Evolutionary conservation across 2,329 filamentous ascomycete genomes (phyloP).

Genomic region (Fusarium sp.): DNA sequence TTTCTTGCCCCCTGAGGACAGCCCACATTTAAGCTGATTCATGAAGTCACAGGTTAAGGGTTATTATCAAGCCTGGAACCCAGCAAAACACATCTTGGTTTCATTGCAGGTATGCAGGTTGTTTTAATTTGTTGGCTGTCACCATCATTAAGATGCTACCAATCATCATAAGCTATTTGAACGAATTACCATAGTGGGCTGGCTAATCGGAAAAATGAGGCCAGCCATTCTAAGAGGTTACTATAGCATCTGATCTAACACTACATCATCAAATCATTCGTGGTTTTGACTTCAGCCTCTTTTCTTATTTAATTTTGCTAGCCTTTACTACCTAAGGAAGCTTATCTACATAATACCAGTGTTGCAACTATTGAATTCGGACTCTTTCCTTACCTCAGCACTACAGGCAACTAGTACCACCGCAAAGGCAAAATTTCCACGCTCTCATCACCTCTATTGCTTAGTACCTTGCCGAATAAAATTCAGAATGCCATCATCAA

Average conservation of each 20-base stretch:
- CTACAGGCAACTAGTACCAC: neutral
- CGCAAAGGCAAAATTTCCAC: neutral
- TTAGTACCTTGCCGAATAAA: neutral
- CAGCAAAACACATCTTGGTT: neutral
- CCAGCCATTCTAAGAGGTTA: neutral
- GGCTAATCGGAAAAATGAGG: neutral
- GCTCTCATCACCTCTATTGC: neutral
- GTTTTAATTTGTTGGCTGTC: neutral
- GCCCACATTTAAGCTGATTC: neutral
- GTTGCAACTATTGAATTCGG: neutral
- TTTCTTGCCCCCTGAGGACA: too few relatives aligned
- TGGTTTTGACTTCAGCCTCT: neutral
- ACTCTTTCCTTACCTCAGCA: too few relatives aligned
- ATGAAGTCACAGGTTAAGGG: neutral
- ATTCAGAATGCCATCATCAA: neutral
- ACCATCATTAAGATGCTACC: neutral
- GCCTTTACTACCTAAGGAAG: neutral
- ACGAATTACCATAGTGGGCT: neutral
- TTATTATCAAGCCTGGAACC: fast-evolving
- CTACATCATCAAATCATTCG: neutral
- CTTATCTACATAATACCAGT: neutral
- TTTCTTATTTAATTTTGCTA: fast-evolving
- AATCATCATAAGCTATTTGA: neutral
- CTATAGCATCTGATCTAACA: neutral
- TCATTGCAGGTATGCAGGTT: neutral